These are phyloP conservation scores for Mortierella alpina DNA, from an alignment of 192 early-diverging fungal species.

Conservation along the genomic window DNA sequence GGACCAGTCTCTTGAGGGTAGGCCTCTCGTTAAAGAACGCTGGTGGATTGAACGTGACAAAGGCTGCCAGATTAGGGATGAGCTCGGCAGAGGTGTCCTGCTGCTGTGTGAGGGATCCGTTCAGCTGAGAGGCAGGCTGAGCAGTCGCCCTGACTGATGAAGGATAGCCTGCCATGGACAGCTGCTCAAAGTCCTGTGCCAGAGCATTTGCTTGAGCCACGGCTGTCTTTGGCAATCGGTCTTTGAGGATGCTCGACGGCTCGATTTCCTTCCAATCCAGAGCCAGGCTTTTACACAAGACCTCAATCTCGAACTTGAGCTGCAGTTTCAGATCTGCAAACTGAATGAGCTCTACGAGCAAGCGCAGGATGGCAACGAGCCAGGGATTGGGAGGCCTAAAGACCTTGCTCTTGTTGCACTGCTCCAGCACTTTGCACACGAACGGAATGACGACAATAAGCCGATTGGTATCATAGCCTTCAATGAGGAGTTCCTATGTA, in stretches of 20 bases:
- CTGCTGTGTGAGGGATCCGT: conserved; percentile 3
- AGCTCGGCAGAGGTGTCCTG: conserved; percentile 24
- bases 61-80: conserved; percentile 71
- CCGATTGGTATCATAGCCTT: conserved; percentile 88
- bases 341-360: conserved; percentile 93
- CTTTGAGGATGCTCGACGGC: conserved; percentile 73
- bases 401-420: conserved; percentile 83
- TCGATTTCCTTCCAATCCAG: conserved; percentile 87
- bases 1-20: conserved; percentile 87
- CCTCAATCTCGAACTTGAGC: conserved; percentile 98
- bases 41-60: conserved; percentile 85
- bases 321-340: conserved; percentile 94
- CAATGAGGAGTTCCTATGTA: conserved; percentile 85
- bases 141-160: conserved; percentile 37
- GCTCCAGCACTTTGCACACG: conserved; percentile 97
- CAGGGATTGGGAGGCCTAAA: conserved; percentile 98
- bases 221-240: conserved; percentile 62
- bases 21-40: conserved; percentile 87
- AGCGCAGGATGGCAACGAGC: conserved; percentile 94
- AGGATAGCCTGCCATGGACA: conserved; percentile 48
- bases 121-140: conserved; percentile 7
- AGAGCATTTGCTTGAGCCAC: conserved; percentile 33
- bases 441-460: conserved; percentile 98
- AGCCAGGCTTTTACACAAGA: conserved; percentile 91
- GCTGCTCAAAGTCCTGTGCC: conserved; percentile 54